A percentile compares a stretch with the other conserved stretches of the same genome.
Conservation (phyloP, 352 stramenopile genomes). For the Thraustochytrium sp. region DNA sequence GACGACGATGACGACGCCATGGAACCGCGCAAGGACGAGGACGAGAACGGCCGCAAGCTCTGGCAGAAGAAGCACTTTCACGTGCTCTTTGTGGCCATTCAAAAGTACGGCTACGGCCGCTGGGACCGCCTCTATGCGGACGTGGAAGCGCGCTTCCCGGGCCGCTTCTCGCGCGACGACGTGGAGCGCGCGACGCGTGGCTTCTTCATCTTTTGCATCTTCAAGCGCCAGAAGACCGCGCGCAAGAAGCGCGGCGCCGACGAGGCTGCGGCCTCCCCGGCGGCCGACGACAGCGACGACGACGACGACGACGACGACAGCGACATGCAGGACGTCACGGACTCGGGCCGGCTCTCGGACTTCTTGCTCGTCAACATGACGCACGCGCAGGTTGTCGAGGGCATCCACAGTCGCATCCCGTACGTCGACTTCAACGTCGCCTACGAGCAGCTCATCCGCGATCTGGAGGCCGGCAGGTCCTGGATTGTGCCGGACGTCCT, state of each 20-base stretch:
- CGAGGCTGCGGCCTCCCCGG: neutral
- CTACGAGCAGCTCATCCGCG: neutral
- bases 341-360: neutral
- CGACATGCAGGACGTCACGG: neutral
- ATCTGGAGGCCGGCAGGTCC: neutral
- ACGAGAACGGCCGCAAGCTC: slow-evolving; percentile 26
- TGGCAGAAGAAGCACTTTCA: slow-evolving; percentile 26
- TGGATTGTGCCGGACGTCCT: slow-evolving; percentile 16
- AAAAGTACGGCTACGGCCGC: slow-evolving; percentile 15
- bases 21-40: slow-evolving; percentile 12
- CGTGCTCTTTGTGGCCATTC: neutral
- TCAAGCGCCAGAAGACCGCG: neutral
- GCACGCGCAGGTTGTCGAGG: neutral
- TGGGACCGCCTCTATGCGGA: neutral
- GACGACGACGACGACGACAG: slow-evolving; percentile 38
- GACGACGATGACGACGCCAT: slow-evolving; percentile 22
- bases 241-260: neutral
- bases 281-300: neutral
- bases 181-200: neutral
- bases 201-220: slow-evolving; percentile 24
- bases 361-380: slow-evolving; percentile 40
- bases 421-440: neutral
- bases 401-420: neutral
- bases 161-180: neutral
- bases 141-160: neutral